Percentiles rank a stretch among this genome's conserved stretches.
Conservation (phyloP, 192 early-diverging fungal genomes). For the Podila horticola region DNA sequence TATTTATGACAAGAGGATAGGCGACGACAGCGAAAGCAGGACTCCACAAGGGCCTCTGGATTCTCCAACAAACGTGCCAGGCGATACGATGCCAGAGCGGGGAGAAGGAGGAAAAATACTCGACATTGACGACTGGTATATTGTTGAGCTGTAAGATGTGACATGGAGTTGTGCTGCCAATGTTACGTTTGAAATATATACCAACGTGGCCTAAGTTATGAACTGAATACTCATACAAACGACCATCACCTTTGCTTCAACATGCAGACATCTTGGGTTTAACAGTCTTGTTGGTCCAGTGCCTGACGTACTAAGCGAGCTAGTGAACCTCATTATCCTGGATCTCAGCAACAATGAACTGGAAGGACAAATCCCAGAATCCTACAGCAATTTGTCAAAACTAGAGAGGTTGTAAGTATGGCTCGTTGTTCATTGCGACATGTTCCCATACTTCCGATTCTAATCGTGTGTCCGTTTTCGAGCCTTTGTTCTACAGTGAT, state of each 20-base stretch:
- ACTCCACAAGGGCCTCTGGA: background rate
- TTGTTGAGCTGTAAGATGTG: constrained; percentile 28
- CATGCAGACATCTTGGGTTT: constrained; percentile 24
- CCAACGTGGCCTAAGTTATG: background rate
- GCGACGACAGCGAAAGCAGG: background rate
- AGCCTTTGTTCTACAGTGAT: constrained; percentile 3
- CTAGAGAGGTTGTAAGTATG: constrained; percentile 17
- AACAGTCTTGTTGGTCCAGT: constrained; percentile 30
- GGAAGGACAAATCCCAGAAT: constrained; percentile 26
- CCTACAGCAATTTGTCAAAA: constrained; percentile 19
- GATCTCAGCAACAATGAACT: constrained; percentile 40
- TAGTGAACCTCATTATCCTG: constrained; percentile 25
- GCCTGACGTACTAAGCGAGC: constrained; percentile 8
- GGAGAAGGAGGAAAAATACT: background rate
- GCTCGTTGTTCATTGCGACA: background rate
- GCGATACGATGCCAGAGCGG: background rate
- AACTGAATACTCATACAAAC: too few relatives aligned
- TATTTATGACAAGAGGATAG: background rate
- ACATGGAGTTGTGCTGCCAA: background rate
- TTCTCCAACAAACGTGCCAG: background rate
- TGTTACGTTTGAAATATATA: background rate
- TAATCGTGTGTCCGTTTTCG: background rate
- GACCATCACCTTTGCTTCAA: background rate
- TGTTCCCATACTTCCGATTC: background rate
- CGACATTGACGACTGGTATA: constrained; percentile 31